A percentile compares a stretch with the other conserved stretches of the same genome.
These are phyloP conservation scores for Pyrenochaeta sp. DNA, from an alignment of 2,329 filamentous ascomycete species.

Conservation along the genomic window DNA sequence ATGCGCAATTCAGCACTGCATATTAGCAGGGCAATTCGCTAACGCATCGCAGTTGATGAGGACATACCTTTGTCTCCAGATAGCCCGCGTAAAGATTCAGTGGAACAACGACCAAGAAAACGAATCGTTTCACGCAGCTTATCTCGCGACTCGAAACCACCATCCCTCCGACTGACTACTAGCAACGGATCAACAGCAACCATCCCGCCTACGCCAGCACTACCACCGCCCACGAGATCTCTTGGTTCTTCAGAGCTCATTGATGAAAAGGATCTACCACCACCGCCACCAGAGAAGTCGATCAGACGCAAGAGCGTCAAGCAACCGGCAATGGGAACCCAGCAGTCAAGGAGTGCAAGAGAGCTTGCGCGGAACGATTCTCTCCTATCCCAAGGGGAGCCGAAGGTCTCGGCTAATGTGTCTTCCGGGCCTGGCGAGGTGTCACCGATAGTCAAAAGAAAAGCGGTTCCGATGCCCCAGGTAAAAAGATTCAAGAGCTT, in stretches of 20 bases:
- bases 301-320: slow-evolving; percentile 25
- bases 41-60: slow-evolving; percentile 17
- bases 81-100: slow-evolving; percentile 25
- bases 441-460: slow-evolving; percentile 33
- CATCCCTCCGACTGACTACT: slow-evolving; percentile 41
- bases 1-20: background rate
- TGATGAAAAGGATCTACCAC: slow-evolving; percentile 41
- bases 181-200: slow-evolving; percentile 52
- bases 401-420: background rate
- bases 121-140: slow-evolving; percentile 44
- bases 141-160: slow-evolving; percentile 45
- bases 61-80: slow-evolving; percentile 18
- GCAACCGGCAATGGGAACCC: slow-evolving; percentile 29
- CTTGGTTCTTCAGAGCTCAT: slow-evolving; percentile 17
- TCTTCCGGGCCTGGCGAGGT: slow-evolving; percentile 9
- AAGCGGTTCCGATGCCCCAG: slow-evolving; percentile 28
- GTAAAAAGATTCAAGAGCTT: slow-evolving; percentile 40
- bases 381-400: slow-evolving; percentile 31
- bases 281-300: slow-evolving; percentile 47
- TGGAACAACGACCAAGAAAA: slow-evolving; percentile 28
- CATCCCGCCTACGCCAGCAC: slow-evolving; percentile 34
- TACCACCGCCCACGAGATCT: slow-evolving; percentile 14
- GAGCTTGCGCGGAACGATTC: slow-evolving; percentile 39
- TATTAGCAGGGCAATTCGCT: background rate
- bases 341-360: slow-evolving; percentile 28